Evolutionary conservation across 495 filamentous ascomycete species (phyloP).

Genomic region (Geoglossum glabrum): DNA sequence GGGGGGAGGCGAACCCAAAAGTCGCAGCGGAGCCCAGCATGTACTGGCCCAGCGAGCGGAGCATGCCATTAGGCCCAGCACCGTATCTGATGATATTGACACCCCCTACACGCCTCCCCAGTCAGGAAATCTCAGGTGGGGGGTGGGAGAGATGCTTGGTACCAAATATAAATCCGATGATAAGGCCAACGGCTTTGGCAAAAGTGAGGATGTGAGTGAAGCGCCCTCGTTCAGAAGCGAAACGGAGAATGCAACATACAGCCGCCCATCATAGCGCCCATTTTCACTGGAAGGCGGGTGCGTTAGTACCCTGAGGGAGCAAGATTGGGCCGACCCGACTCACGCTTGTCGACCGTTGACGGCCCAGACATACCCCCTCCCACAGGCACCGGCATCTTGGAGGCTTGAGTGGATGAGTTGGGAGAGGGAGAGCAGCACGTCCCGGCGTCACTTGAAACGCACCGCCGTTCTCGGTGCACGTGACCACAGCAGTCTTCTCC

Average conservation of each 20-base stretch:
- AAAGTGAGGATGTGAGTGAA: slow-evolving; percentile 4
- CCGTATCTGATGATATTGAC: slow-evolving; percentile 91
- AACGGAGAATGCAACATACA: slow-evolving; percentile 36
- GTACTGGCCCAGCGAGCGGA: slow-evolving; percentile 85
- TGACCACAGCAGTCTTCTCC: no score
- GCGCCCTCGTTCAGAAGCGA: slow-evolving; percentile 2
- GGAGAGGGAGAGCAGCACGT: no score
- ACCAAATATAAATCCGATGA: slow-evolving; percentile 98
- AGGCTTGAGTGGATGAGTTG: not conserved
- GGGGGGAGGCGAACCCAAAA: slow-evolving; percentile 53
- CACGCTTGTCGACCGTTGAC: slow-evolving; percentile 86
- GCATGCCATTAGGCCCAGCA: slow-evolving; percentile 77
- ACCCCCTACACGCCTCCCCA: slow-evolving; percentile 33
- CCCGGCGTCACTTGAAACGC: no score
- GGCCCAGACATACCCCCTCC: slow-evolving; percentile 33
- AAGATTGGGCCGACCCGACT: slow-evolving; percentile 13
- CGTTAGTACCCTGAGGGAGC: not conserved
- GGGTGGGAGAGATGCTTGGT: slow-evolving; percentile 10
- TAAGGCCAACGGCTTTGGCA: slow-evolving; percentile 73
- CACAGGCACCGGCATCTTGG: slow-evolving; percentile 49
- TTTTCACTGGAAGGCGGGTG: slow-evolving; percentile 51
- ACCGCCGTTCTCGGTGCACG: no score
- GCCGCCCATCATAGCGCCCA: slow-evolving; percentile 94
- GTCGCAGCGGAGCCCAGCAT: slow-evolving; percentile 94
- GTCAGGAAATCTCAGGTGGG: not conserved